Base-by-base conservation (phyloP, 257 asterid species). In the Solanum neorickii region DNA sequence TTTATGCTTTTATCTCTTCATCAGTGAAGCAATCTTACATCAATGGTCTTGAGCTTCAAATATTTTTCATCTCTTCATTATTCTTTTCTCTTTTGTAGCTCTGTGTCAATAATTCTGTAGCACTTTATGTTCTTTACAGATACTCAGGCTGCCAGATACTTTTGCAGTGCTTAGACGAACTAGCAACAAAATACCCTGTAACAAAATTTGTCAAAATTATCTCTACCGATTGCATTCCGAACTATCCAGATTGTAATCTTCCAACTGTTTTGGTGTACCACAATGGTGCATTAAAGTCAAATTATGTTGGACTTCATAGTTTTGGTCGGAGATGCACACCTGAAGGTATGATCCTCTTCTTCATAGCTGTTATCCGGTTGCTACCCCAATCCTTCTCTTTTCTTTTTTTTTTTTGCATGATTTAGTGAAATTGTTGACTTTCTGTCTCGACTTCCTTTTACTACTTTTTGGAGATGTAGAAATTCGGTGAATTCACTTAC, bases 311-410 rank as follows among this genome's bases (percentile, higher is more conserved):
- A 77, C 87, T 90, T 42, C 94, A 89, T 42, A 92, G 94, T 83
- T 97, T 95, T 88, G 99, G 99, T n/a, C 93, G 98, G 88, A 93
- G 98, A 91, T 95, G 99, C 92, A 96, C 99, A 14, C 92, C 98
- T 56, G 99, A 96, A 93, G 94, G 99, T 97, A 93, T 52, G 93
- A 73, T 16, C 13, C 15, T 12, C 68, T 83, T 35, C 16, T 9
- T 16, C 8, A 74, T 42, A 33, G 84, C 37, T 21, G 66, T 78
- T 78, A 18, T 78, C 84, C n/a, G 27, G 5, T 9, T 47, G 66
- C 25, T 78, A 47, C 44, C 42, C 27, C 20, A 80, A 80, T 62
- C 25, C 42, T 80, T 47, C 52, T 78, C 44, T 78, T 10, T 9
- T 5, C 27, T 9, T 78, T 29, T 47, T 25, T 47, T 25, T 78